phyloP scores from a whole-genome alignment of 169 alveolate genomes.

The Eimeria falciformis region DNA sequence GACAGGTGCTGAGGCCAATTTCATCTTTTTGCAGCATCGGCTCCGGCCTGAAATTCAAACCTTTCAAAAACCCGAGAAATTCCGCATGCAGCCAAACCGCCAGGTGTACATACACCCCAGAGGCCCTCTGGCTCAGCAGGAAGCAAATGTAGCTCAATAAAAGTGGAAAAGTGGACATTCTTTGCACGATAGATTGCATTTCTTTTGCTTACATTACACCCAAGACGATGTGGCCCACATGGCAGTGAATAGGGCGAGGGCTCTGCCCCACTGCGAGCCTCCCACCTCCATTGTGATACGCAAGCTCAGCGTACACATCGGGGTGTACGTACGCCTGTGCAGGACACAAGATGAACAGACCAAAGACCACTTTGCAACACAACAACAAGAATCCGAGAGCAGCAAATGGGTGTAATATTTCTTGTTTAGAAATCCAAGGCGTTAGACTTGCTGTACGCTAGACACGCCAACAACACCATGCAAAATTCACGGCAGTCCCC shows the following conservation, averaged over 20 bases:
- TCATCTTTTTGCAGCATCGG: constrained; percentile 51
- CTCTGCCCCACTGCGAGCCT: background rate
- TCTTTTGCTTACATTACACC: constrained; percentile 26
- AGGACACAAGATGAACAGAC: background rate
- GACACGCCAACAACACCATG: too few relatives aligned
- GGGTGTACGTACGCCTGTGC: constrained; percentile 73
- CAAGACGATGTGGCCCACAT: constrained; percentile 40
- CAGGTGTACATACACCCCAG: background rate
- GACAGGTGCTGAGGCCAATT: constrained; percentile 77
- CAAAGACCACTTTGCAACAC: too few relatives aligned
- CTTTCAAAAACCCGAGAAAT: background rate
- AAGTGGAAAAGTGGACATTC: background rate
- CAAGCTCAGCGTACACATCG: constrained; percentile 46
- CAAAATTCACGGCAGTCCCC: too few relatives aligned
- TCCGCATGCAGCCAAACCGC: background rate
- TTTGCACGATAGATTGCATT: background rate
- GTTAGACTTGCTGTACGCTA: too few relatives aligned
- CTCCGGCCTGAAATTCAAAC: constrained; percentile 66
- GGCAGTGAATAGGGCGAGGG: constrained; percentile 33
- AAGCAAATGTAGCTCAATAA: background rate
- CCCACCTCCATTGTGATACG: constrained; percentile 8
- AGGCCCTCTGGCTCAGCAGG: background rate
- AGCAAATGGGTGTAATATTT: background rate
- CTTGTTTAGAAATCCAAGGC: too few relatives aligned
- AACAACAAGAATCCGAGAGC: background rate